phyloP scores from a whole-genome alignment of 2,329 filamentous ascomycete species.

The Diaporthe destruens region DNA sequence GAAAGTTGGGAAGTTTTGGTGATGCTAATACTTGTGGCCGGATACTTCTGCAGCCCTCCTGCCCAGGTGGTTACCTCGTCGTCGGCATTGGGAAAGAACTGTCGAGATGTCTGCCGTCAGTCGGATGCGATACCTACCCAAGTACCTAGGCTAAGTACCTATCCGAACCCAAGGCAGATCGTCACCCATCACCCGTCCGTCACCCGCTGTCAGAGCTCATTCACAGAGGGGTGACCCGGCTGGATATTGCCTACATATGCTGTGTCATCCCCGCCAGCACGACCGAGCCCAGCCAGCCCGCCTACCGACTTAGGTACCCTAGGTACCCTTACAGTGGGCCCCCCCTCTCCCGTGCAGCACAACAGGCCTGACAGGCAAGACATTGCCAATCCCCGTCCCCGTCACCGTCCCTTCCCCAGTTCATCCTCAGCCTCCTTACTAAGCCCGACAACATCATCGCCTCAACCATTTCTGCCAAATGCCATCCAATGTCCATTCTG shows the following conservation, averaged over 20 bases:
- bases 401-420: no score
- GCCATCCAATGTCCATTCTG: neutral
- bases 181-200: no score
- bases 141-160: no score
- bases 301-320: no score
- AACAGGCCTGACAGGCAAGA: neutral
- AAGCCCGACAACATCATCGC: slow-evolving; percentile 31
- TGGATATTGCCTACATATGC: neutral
- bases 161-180: no score
- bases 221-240: slow-evolving; percentile 13
- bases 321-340: neutral
- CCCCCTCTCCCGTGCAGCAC: slow-evolving; percentile 15
- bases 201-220: slow-evolving; percentile 4
- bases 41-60: no score
- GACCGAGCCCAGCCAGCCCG: neutral
- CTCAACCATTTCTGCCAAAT: slow-evolving; percentile 9
- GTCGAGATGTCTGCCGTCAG: neutral
- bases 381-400: neutral
- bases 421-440: neutral
- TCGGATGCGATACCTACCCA: neutral
- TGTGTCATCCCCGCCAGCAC: slow-evolving; percentile 8
- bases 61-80: no score
- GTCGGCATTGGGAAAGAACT: neutral
- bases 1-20: no score
- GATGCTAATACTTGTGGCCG: no score